Evolutionary conservation across 129 eudicot species (phyloP).

Genomic region (Silybum marianum): DNA sequence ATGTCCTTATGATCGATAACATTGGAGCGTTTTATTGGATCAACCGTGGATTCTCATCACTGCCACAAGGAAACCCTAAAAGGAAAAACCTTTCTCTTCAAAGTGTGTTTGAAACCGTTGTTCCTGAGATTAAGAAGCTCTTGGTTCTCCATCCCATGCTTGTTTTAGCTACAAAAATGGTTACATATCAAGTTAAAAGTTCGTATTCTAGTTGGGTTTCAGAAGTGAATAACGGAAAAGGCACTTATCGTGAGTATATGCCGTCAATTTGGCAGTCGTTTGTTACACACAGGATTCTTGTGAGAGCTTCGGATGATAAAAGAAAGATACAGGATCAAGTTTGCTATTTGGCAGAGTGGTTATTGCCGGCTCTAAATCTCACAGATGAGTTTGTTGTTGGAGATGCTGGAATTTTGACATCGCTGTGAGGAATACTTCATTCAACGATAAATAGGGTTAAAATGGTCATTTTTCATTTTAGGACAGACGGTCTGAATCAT

Average conservation of each 20-base stretch:
- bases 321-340: constrained; percentile 39
- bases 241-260: constrained; percentile 71
- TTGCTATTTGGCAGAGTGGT: constrained; percentile 64
- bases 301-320: constrained; percentile 54
- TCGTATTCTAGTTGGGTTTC: constrained; percentile 41
- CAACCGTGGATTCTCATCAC: constrained; percentile 71
- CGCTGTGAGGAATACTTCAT: not conserved
- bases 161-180: constrained; percentile 78
- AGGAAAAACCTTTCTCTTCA: constrained; percentile 77
- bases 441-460: not conserved
- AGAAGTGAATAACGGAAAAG: constrained; percentile 18
- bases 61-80: constrained; percentile 46
- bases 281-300: constrained; percentile 70
- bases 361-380: constrained; percentile 59
- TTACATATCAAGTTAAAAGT: constrained; percentile 54
- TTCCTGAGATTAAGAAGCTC: constrained; percentile 64
- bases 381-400: constrained; percentile 62
- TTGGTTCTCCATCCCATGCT: constrained; percentile 65
- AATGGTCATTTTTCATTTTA: not conserved
- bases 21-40: constrained; percentile 90
- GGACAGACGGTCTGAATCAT: not conserved
- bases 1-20: constrained; percentile 77
- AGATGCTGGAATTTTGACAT: constrained; percentile 38
- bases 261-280: constrained; percentile 91
- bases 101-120: constrained; percentile 61